Base-by-base conservation (phyloP, 768 basidiomycete genomes). In the Paxillus involutus region DNA sequence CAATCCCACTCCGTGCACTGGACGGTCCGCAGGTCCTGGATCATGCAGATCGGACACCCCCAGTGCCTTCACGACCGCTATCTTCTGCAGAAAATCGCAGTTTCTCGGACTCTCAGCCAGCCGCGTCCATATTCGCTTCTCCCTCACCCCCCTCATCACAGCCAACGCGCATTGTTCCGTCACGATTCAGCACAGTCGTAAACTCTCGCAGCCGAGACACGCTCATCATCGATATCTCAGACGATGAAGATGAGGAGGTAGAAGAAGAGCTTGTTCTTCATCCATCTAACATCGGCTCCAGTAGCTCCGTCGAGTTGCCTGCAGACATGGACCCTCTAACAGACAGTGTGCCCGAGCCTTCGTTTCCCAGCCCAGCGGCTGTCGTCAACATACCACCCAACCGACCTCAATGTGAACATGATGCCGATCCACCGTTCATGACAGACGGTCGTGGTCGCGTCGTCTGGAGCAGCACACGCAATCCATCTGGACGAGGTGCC, bases 391-490 rank as follows among this genome's bases (percentile, higher is more conserved):
- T 58, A 47, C 40, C 53, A 10, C 39, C 3, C 39, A 10, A 36
- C 37, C 66, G 52, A 44, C 59, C 55, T 37, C 68, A 59, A 43
- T 59, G 63, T 48, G 69, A 73, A 47, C 72, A 73, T 46, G 67
- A 74, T 14, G 40, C 59, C 16, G 74, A 77, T 29, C 80, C 82
- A 30, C 77, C 80, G 7, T 86, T 85, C 60, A 73, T 83, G 53
- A 86, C 85, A 13, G 85, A 86, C 64, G 84, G 84, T 26, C 75
- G 85, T 44, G 84, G 84, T 9, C 73, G 84, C 51, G 84, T 85
- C 19, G 79, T 85, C 45, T 73, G 72, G 71, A 72, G 70, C 47
- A 73, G 69, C 39, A 59, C 70, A 21, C 63, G 62, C 19, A 63
- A 51, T 41, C 47, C 44, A 48, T 39, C 66, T 43, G 61, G 55